These are phyloP conservation scores for Candida freyschussii DNA, from an alignment of 1,139 yeast species.

Conservation along the genomic window DNA sequence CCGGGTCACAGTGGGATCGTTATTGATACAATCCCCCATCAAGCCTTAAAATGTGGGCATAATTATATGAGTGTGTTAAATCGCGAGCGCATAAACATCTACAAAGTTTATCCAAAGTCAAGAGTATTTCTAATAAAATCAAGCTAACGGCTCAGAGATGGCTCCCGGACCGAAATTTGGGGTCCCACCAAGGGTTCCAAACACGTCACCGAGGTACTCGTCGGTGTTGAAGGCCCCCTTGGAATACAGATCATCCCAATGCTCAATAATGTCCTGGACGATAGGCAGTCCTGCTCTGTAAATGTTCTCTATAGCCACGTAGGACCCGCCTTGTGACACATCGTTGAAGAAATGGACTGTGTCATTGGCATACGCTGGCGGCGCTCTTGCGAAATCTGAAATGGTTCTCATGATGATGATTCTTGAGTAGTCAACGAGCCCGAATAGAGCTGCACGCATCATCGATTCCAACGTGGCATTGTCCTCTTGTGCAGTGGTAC, in stretches of 20 bases:
- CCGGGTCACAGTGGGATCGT: slow-evolving; percentile 5
- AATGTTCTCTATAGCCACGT: slow-evolving; percentile 11
- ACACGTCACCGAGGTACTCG: slow-evolving; percentile 14
- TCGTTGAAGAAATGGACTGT: slow-evolving; percentile 12
- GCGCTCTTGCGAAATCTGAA: slow-evolving; percentile 13
- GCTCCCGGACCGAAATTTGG: slow-evolving; percentile 14
- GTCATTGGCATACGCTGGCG: slow-evolving; percentile 8
- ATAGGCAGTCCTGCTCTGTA: slow-evolving; percentile 12
- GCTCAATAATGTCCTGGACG: slow-evolving; percentile 9
- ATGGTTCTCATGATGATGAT: slow-evolving; percentile 13
- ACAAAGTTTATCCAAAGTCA: too few species aligned
- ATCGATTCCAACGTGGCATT: slow-evolving; percentile 14
- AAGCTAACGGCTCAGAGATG: slow-evolving; percentile 5
- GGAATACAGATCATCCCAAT: slow-evolving; percentile 13
- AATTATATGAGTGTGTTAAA: too few species aligned
- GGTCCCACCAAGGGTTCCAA: slow-evolving; percentile 14
- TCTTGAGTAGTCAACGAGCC: slow-evolving; percentile 10
- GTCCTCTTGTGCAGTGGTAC: slow-evolving; percentile 15
- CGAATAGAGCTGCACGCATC: slow-evolving; percentile 12
- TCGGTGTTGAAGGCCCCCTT: slow-evolving; percentile 10
- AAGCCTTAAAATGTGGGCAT: too few species aligned
- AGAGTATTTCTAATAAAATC: too few species aligned
- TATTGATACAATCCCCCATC: too few species aligned
- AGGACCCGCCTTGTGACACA: slow-evolving; percentile 12
- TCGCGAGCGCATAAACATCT: too few species aligned